Evolutionary conservation across 2,329 filamentous ascomycete genomes (phyloP), one percentile per base, ranked within the genome.

Genomic region (Neoascochyta sp.): DNA sequence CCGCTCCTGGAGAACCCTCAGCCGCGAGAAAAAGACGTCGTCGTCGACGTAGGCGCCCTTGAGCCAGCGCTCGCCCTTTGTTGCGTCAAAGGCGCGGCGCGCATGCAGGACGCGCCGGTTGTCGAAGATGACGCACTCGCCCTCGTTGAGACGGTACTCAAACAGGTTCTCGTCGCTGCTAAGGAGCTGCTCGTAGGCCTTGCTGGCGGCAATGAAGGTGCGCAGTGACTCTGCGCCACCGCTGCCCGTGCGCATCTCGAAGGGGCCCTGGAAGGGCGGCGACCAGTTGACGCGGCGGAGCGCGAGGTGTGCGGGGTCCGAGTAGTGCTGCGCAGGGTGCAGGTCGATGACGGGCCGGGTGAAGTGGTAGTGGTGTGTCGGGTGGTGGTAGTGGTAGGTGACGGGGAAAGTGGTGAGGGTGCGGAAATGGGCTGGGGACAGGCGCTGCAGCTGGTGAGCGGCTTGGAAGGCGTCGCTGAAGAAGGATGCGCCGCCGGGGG

Each of bases 71-170:
- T 80, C 74, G 1, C 85, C 85, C 5, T 73, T 71, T 0, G 65
- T 65, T 0, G 70, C 64, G 55, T 90, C 79, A 62, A 96, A 96
- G 16, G 79, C 76, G 10, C 71, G 74, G 4, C 92, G 72, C 0
- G 88, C 90, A 67, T 96, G 92, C 54, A 94, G 63, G n/a, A 94
- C 72, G 11, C 90, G 74, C 36, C 79, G 67, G 56, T 96, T 96
- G 58, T 94, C 83, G 56, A 98, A 96, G n/a, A 98, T 73, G 9
- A 89, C 88, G 56, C 87, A 94, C 53, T 95, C 85, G 3, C 90
- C 92, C 4, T 84, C 79, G 31, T 78, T 68, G 61, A 95, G 69
- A 62, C 82, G 82, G 36, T 82, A 71, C 67, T 90, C 74, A 52
- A 81, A 83, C 30, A 87, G 63, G 37, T 76, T 76, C 4, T 67